phyloP scores from a whole-genome alignment of 495 filamentous ascomycete species.

The Saxispiralis lemnorum region DNA sequence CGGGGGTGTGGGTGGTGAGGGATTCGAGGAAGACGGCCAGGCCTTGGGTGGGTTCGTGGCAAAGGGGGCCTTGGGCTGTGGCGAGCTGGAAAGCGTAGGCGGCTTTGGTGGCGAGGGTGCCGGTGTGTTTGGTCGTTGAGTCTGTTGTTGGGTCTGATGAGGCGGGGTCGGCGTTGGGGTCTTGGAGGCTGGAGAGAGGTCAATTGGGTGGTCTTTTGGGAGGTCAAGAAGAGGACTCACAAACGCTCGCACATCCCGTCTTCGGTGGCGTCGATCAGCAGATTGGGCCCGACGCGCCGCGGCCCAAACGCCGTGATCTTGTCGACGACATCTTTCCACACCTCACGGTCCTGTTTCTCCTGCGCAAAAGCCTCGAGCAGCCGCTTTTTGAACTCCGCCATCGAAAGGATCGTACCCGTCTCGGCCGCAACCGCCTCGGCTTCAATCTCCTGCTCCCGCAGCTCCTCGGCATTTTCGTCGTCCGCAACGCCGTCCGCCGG shows the following conservation, averaged over 20 bases:
- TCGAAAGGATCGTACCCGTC: slow-evolving; percentile 37
- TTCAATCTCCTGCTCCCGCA: slow-evolving; percentile 30
- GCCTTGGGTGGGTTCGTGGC: slow-evolving; percentile 85
- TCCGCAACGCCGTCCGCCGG: background rate
- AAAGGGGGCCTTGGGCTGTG: slow-evolving; percentile 77
- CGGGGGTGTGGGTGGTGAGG: slow-evolving; percentile 36
- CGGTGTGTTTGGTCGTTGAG: slow-evolving; percentile 19
- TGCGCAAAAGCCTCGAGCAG: slow-evolving; percentile 50
- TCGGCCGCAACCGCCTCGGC: slow-evolving; percentile 34
- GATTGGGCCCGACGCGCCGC: slow-evolving; percentile 64
- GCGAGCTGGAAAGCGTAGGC: slow-evolving; percentile 84
- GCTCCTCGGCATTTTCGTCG: slow-evolving; percentile 21
- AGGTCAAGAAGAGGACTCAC: too few species aligned
- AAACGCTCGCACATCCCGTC: slow-evolving; percentile 56
- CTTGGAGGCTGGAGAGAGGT: slow-evolving; percentile 17
- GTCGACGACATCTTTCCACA: slow-evolving; percentile 62
- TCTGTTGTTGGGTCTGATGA: too few species aligned
- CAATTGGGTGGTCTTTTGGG: background rate
- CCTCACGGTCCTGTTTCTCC: slow-evolving; percentile 44
- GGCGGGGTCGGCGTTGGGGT: too few species aligned
- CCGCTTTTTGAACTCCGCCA: slow-evolving; percentile 57
- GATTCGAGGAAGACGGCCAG: slow-evolving; percentile 83
- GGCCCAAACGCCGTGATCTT: slow-evolving; percentile 83
- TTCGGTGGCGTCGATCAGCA: slow-evolving; percentile 71
- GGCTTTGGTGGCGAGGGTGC: slow-evolving; percentile 73